Base-by-base conservation (phyloP, 441 rosid species). In the Croton laevigatus region DNA sequence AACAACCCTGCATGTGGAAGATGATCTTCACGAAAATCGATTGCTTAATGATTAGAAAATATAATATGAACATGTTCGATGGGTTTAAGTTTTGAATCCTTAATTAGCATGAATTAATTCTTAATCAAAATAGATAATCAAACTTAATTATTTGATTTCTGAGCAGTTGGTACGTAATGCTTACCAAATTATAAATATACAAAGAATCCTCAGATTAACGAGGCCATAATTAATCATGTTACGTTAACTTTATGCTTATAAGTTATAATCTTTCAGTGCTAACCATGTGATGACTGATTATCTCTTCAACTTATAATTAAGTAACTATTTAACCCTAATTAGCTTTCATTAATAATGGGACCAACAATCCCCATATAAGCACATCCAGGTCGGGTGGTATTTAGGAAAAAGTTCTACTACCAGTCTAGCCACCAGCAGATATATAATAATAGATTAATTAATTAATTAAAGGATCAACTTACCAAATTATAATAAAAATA, bases 1-100 rank as follows among this genome's bases (percentile, higher is more conserved):
- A 53, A 53, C 8, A 5, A 51, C n/a, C n/a, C 1, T 16, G 12
- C 74, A 71, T 71, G 68, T 62, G 74, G 54, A 37, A 53, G 8
- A 53, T n/a, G 3, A 9, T 40, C 32, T 27, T 27, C 40, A 17
- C 7, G 23, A 27, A 36, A 55, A 44, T 8, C 37, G 12, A 44
- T 9, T 12, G 19, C 13, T 22, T 12, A 20, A 69, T 34, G 32
- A 69, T 52, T 17, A 58, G 19, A 36, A 32, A 32, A 4, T 40
- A 6, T 40, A 6, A 9, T 51, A 51, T 10, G 5, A 46, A 14
- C 36, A 13, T 27, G 23, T 19, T 69, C 7, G 14, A 16, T 27
- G 1, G 32, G 32, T 27, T 49, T 70, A 34, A 34, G 1, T 60
- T 2, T 13, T 36, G 6, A 59, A 51, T 66, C 10, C 5, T 49